Conservation (phyloP, 2,329 filamentous ascomycete genomes). For the Aspergillus quadrilineatus region DNA sequence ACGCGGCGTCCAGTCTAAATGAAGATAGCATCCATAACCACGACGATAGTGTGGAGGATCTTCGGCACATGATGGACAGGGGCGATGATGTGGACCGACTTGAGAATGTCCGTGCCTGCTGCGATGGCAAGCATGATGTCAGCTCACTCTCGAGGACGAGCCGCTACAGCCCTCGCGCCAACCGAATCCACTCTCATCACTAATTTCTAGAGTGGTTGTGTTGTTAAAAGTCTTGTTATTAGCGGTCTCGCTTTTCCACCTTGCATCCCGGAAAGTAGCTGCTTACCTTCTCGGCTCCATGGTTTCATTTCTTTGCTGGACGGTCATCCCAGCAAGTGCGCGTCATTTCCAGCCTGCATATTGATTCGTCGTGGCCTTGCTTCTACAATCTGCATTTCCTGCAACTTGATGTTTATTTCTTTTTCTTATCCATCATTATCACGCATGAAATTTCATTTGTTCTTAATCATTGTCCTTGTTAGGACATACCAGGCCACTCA, state of each 20-base stretch:
- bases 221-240: constrained; percentile 9
- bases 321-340: constrained; percentile 8
- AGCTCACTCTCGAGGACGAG: constrained; percentile 43
- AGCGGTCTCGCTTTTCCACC: background rate
- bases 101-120: constrained; percentile 95
- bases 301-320: constrained; percentile 7
- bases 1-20: constrained; percentile 37
- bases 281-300: background rate
- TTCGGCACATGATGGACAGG: constrained; percentile 73
- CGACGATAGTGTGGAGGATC: constrained; percentile 74
- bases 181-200: constrained; percentile 40
- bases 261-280: background rate
- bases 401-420: constrained; percentile 14
- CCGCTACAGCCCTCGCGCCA: constrained; percentile 40
- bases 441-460: constrained; percentile 25
- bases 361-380: constrained; percentile 15
- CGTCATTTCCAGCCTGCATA: constrained; percentile 7
- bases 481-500: constrained; percentile 15
- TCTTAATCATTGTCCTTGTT: constrained; percentile 16
- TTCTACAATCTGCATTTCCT: constrained; percentile 13
- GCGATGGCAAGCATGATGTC: constrained; percentile 84
- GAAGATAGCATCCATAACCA: constrained; percentile 48
- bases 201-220: constrained; percentile 13
- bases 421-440: constrained; percentile 17
- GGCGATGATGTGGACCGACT: constrained; percentile 69